A percentile compares a stretch with the other conserved stretches of the same genome.
Evolutionary conservation across 768 basidiomycete species (phyloP).

Genomic region (Tulasnella calospora): DNA sequence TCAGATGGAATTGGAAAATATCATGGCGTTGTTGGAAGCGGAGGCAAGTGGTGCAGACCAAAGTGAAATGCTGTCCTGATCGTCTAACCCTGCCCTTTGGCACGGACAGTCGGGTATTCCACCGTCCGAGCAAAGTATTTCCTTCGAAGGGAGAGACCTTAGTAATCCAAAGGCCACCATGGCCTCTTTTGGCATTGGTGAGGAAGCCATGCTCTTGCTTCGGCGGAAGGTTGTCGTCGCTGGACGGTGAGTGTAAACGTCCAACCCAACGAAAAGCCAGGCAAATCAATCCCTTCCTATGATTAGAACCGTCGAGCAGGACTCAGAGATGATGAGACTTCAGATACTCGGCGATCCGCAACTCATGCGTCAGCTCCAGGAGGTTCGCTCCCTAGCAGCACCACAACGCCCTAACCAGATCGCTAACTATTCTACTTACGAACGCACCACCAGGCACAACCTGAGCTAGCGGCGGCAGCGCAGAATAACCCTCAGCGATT

Average conservation of each 20-base stretch:
- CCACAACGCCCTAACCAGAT: neutral
- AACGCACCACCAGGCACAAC: slow-evolving; percentile 54
- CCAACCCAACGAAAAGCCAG: neutral
- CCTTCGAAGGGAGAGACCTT: slow-evolving; percentile 61
- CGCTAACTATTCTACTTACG: slow-evolving; percentile 5
- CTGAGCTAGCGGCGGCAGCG: slow-evolving; percentile 74
- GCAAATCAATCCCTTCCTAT: neutral
- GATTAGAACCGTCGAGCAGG: slow-evolving; percentile 62
- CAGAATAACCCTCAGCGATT: slow-evolving; percentile 66
- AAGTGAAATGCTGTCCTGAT: neutral
- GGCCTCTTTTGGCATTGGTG: slow-evolving; percentile 56
- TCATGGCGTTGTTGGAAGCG: slow-evolving; percentile 89
- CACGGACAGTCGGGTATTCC: slow-evolving; percentile 65
- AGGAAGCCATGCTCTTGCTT: slow-evolving; percentile 62
- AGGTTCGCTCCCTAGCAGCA: slow-evolving; percentile 43
- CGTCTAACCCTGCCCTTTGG: neutral
- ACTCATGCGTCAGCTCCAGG: slow-evolving; percentile 66
- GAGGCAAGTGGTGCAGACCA: slow-evolving; percentile 58
- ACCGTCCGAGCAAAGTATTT: slow-evolving; percentile 64
- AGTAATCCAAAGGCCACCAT: slow-evolving; percentile 64
- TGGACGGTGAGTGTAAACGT: slow-evolving; percentile 38
- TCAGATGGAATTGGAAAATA: slow-evolving; percentile 85
- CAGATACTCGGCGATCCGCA: slow-evolving; percentile 80
- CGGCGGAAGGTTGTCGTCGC: slow-evolving; percentile 54
- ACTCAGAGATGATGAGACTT: slow-evolving; percentile 85